Evolutionary conservation across 371 early-diverging fungal species (phyloP).

Genomic region (Apophysomyces ossiformis): DNA sequence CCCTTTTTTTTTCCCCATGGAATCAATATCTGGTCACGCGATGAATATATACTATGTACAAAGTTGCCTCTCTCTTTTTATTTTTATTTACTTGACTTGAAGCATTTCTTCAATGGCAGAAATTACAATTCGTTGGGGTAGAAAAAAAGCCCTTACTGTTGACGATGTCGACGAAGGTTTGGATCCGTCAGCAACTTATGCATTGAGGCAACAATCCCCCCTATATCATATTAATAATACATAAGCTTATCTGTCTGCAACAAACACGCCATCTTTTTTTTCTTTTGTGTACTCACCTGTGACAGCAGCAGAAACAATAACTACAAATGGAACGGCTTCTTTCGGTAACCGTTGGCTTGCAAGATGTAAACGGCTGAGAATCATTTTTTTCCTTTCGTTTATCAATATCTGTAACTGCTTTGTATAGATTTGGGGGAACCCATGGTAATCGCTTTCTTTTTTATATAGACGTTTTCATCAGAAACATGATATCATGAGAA

Average conservation of each 20-base stretch:
- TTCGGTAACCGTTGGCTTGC: slow-evolving; percentile 19
- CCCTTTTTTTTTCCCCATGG: too few relatives aligned
- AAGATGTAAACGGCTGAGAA: slow-evolving; percentile 15
- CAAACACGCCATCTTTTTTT: not conserved
- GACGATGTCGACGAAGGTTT: slow-evolving; percentile 17
- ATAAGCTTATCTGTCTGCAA: not conserved
- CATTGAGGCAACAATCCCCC: slow-evolving; percentile 14
- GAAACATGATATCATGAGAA: slow-evolving; percentile 7
- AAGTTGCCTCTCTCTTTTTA: not conserved
- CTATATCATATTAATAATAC: not conserved
- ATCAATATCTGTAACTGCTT: not conserved
- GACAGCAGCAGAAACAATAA: slow-evolving; percentile 20
- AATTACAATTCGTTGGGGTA: not conserved
- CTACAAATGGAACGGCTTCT: slow-evolving; percentile 21
- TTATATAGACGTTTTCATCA: not conserved
- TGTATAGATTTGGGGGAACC: too few relatives aligned
- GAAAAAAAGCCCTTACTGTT: not conserved
- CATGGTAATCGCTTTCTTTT: not conserved
- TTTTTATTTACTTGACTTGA: not conserved
- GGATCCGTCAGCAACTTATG: slow-evolving; percentile 18
- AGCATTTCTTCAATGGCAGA: not conserved
- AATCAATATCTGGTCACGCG: not conserved
- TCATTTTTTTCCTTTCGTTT: not conserved
- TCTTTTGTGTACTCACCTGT: slow-evolving; percentile 17
- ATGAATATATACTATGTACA: not conserved